phyloP scores from a whole-genome alignment of 345 rosid genomes.

The Arabis hirsuta region DNA sequence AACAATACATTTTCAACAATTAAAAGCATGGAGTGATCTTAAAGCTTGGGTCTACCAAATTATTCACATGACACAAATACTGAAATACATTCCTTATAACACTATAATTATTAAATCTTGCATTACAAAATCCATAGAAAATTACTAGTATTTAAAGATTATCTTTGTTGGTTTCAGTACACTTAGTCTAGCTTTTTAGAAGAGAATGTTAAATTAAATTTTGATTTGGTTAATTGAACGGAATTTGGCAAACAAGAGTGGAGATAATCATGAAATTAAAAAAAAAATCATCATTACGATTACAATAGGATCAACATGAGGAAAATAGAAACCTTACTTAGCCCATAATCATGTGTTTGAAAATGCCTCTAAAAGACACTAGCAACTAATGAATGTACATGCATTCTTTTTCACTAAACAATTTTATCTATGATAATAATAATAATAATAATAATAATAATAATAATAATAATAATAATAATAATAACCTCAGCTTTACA shows the following conservation, averaged over 20 bases:
- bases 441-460: slow-evolving; percentile 21
- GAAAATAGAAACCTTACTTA: slow-evolving; percentile 26
- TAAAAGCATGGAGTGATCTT: slow-evolving; percentile 38
- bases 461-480: slow-evolving; percentile 4
- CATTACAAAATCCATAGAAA: not conserved
- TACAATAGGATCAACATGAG: slow-evolving; percentile 21
- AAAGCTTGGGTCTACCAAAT: slow-evolving; percentile 39
- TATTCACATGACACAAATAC: slow-evolving; percentile 27
- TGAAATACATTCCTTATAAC: not conserved
- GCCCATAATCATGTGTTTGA: slow-evolving; percentile 20
- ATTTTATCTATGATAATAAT: slow-evolving; percentile 5
- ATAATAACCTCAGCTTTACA: slow-evolving; percentile 43
- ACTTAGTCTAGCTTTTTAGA: not conserved
- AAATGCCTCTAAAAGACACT: slow-evolving; percentile 24
- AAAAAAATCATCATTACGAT: slow-evolving; percentile 25
- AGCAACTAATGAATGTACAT: slow-evolving; percentile 31
- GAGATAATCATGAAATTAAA: slow-evolving; percentile 37
- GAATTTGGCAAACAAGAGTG: slow-evolving; percentile 22
- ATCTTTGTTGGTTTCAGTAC: not conserved
- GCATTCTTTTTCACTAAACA: slow-evolving; percentile 26
- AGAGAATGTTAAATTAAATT: not conserved
- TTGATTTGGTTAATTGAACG: slow-evolving; percentile 7
- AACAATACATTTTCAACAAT: slow-evolving; percentile 18
- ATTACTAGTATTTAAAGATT: not conserved
- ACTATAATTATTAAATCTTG: not conserved